Percentiles rank a stretch among this genome's conserved stretches.
Evolutionary conservation across 805 yeast genomes (phyloP).

Genomic region (Starmerella kuoi): DNA sequence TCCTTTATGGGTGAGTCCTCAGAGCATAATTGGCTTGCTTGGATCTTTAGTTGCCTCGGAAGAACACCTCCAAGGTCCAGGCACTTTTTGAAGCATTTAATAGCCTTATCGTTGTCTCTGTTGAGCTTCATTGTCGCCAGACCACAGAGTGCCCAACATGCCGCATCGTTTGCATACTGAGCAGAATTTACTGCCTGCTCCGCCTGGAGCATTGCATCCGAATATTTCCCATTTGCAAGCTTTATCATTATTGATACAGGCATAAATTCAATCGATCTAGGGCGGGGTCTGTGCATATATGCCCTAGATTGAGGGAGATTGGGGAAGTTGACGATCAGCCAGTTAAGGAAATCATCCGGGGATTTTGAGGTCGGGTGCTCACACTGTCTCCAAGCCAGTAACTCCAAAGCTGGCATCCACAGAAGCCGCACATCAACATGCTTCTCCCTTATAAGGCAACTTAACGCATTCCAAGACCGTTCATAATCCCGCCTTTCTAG

Average conservation of each 20-base stretch:
- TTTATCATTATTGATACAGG: conserved; percentile 9
- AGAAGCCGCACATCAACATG: conserved; percentile 10
- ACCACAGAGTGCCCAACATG: conserved; percentile 18
- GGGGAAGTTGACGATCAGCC: conserved; percentile 19
- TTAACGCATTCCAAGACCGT: conserved; percentile 12
- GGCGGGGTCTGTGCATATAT: conserved; percentile 1
- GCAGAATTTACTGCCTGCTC: conserved; percentile 8
- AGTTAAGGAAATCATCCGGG: conserved; percentile 11
- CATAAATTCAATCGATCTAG: conserved; percentile 6
- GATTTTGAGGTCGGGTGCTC: background rate
- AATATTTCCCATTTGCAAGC: conserved; percentile 2
- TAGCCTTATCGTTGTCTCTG: background rate
- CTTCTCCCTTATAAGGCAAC: conserved; percentile 9
- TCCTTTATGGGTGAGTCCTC: background rate
- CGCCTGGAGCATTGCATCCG: conserved; percentile 12
- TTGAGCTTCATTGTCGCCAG: conserved; percentile 4
- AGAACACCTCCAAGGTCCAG: conserved; percentile 18
- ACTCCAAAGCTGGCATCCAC: conserved; percentile 18
- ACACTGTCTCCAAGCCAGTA: conserved; percentile 13
- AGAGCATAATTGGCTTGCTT: background rate
- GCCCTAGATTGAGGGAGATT: background rate
- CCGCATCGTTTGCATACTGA: conserved; percentile 7
- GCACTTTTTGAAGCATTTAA: conserved; percentile 10
- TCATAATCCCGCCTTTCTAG: conserved; percentile 16
- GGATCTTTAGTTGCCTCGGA: conserved; percentile 5